Conservation (phyloP, 108 stramenopile genomes). For the Skeletonema marinoi region DNA sequence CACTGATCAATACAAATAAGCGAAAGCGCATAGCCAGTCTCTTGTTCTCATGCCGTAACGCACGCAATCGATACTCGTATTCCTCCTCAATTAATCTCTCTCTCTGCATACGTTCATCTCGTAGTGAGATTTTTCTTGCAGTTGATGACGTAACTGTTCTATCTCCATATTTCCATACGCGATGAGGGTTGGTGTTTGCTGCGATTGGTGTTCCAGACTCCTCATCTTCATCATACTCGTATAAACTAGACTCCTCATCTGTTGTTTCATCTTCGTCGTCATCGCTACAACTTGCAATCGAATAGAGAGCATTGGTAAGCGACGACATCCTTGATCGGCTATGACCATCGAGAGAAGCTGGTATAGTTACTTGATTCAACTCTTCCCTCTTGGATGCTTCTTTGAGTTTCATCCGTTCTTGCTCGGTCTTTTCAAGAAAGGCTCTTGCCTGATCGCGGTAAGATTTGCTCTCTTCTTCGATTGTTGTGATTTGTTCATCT, state of each 20-base stretch:
- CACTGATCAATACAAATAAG: slow-evolving; percentile 33
- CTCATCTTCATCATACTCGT: slow-evolving; percentile 26
- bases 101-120: slow-evolving; percentile 27
- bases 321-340: slow-evolving; percentile 34
- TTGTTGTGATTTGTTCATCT: slow-evolving; percentile 1
- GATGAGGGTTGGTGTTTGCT: not conserved
- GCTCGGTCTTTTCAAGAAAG: slow-evolving; percentile 29
- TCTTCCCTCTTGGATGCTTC: slow-evolving; percentile 25
- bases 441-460: slow-evolving; percentile 32
- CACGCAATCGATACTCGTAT: slow-evolving; percentile 30
- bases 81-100: slow-evolving; percentile 40
- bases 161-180: slow-evolving; percentile 40
- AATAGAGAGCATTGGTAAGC: slow-evolving; percentile 27
- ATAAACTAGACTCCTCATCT: slow-evolving; percentile 4
- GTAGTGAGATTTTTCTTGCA: slow-evolving; percentile 11
- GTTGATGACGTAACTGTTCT: slow-evolving; percentile 9
- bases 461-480: slow-evolving; percentile 19
- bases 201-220: slow-evolving; percentile 21
- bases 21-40: slow-evolving; percentile 25
- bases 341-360: slow-evolving; percentile 8
- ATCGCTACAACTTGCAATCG: slow-evolving; percentile 35
- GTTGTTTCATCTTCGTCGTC: not conserved
- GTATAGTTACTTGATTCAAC: slow-evolving; percentile 11
- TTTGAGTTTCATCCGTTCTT: slow-evolving; percentile 22
- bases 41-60: slow-evolving; percentile 20